Base-by-base conservation (phyloP, 2,329 filamentous ascomycete species). In the Diaporthe longicolla region DNA sequence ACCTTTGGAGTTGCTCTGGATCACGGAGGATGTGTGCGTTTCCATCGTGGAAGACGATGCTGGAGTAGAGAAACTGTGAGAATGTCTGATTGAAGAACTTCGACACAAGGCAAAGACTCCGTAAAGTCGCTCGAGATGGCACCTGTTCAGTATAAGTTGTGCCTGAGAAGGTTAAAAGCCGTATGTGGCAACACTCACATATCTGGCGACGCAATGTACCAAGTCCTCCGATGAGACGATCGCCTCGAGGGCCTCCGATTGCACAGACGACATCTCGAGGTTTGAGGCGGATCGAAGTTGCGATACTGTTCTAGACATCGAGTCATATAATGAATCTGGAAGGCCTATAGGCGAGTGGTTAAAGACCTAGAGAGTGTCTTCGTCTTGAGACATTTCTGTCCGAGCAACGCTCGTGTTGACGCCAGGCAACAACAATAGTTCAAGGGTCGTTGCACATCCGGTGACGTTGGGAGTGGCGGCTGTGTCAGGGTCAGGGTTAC, bases 1-100 rank as follows among this genome's bases (percentile, higher is more conserved):
- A 58, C 1, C 17, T 17, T 9, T 17, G 11, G 1, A 74, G 58
- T 1, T 26, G 50, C 15, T 71, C 68, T 40, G 57, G 68, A 10
- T 71, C 66, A 1, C 72, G 72, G 37, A 74, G 68, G 13, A 74
- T 52, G 19, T 66, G 58, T 10, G 72, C 68, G 37, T 74, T 74
- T 1, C 68, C 68, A 11, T 74, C 72, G 9, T 74, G 72, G 26
- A 74, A 71, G 13, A 74, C 29, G 7, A 74, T 65, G 59, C 65
- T 59, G 11, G 72, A 63, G 58, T 74, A 74, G 2, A 74, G 69
- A 6, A 71, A 71, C 15, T 32, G 68, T 24, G 72, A 74, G 58
- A 74, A 74, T 8, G 32, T 26, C 26, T 40, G 24, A 11, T 74
- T 74, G 40, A 70, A 74, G n/a, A 54, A 24, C 50, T 54, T 71